Evolutionary conservation across 805 yeast genomes (phyloP), one percentile per base, ranked within the genome.

Genomic region (Candida ulmi): DNA sequence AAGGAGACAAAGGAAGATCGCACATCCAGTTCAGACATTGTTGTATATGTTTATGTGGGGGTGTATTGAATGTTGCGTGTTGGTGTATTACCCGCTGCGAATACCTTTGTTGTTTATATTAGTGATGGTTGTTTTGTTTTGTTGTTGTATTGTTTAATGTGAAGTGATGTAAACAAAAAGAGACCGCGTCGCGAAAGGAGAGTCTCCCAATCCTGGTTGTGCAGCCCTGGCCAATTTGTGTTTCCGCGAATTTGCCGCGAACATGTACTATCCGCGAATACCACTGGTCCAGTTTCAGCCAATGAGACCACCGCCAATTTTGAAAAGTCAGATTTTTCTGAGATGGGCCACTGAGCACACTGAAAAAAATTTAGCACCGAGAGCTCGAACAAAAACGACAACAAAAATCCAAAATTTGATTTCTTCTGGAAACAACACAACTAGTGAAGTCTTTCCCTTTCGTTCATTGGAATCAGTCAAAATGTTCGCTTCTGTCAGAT

Each of bases 1-100:
- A 63, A 50, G 21, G 62, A 56, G 3, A 67, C 56, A 41, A 65
- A 66, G 13, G 61, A 53, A 30, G 65, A 60, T 33, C 72, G 52
- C n/a, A 63, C 62, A 38, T 66, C 72, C 13, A 50, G 43, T 0
- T 53, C 52, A 2, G 48, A 27, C 43, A 39, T 46, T 38, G 25
- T 44, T 18, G 17, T 31, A 28, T 36, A 16, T 29, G 12, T 23
- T 17, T 15, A 6, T 18, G 12, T 24, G 40, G 15, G 24, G 17
- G 8, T 12, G 11, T 30, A 12, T 12, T 23, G 33, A 39, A 31
- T 31, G 11, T 30, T 30, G 21, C 24, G 2, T 5, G 19, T 35
- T 9, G 8, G 24, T 33, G 8, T 36, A 18, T 33, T n/a, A n/a
- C n/a, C n/a, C n/a, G n/a, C n/a, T n/a, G n/a, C n/a, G n/a, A n/a